Conservation (phyloP, 208 protist genomes). For the Porcisia hertigi region DNA sequence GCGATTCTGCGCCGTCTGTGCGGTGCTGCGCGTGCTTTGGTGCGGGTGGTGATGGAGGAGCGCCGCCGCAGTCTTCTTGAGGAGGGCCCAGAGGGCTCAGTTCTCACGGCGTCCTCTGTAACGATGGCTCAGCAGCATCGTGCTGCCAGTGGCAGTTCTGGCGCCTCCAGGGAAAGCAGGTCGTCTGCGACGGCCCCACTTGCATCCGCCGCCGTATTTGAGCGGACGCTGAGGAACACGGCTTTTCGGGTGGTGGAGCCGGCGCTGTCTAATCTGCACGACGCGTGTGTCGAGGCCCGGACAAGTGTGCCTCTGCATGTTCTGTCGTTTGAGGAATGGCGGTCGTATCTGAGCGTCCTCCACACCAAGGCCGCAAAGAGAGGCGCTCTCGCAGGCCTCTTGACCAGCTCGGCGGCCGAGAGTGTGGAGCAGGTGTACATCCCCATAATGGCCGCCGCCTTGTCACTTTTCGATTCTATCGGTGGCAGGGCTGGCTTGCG, state of each 20-base stretch:
- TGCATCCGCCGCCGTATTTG: conserved; percentile 8
- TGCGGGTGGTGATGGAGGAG: conserved; percentile 79
- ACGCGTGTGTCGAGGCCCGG: conserved; percentile 14
- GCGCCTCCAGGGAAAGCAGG: not conserved
- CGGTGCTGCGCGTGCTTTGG: conserved; percentile 59
- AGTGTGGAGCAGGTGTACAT: conserved; percentile 2
- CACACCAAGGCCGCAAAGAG: not conserved
- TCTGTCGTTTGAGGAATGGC: conserved; percentile 21
- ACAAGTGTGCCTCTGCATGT: conserved; percentile 15
- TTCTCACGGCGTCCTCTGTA: conserved; percentile 53
- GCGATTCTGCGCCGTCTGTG: conserved; percentile 48
- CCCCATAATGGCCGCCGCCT: conserved; percentile 19
- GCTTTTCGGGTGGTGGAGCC: conserved; percentile 82
- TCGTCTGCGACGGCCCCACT: not conserved
- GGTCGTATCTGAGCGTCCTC: not conserved
- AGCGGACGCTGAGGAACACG: conserved; percentile 57
- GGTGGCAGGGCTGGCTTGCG: conserved; percentile 33
- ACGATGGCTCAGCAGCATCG: conserved; percentile 7
- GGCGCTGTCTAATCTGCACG: conserved; percentile 60
- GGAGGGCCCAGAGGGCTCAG: conserved; percentile 74
- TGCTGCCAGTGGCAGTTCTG: not conserved
- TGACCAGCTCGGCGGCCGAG: not conserved
- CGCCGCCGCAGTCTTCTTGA: conserved; percentile 55
- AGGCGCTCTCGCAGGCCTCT: not conserved
- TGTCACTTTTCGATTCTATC: conserved; percentile 19